These are phyloP conservation scores for Iris pallida DNA, from an alignment of 116 monocot species.

Conservation along the genomic window DNA sequence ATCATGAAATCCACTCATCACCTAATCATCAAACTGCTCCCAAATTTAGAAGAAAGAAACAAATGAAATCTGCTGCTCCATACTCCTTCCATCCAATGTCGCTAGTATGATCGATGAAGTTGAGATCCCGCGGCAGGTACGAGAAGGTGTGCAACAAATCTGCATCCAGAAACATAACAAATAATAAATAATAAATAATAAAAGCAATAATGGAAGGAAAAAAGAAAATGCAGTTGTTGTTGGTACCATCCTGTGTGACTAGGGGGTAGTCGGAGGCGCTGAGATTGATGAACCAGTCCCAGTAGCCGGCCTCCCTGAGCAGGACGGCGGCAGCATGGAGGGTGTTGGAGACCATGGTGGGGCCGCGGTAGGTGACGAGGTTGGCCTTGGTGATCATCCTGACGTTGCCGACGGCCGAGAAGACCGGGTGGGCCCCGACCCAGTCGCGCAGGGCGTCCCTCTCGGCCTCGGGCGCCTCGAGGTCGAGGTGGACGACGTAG, in stretches of 20 bases:
- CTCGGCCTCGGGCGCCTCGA: conserved; percentile 17
- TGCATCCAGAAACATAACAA: conserved; percentile 20
- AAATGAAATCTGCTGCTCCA: conserved; percentile 3
- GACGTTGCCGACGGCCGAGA: conserved; percentile 13
- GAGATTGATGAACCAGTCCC: conserved; percentile 33
- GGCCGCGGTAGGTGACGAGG: conserved; percentile 20
- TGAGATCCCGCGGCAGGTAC: conserved; percentile 73
- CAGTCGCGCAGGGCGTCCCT: conserved; percentile 4
- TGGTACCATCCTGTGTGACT: conserved; percentile 25
- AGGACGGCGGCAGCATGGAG: conserved; percentile 23
- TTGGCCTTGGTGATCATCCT: conserved; percentile 27
- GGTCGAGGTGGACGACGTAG: conserved; percentile 34
- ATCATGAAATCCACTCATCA: background rate
- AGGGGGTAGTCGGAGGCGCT: conserved; percentile 26
- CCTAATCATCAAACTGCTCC: too few relatives aligned
- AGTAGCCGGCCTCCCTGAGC: conserved; percentile 11
- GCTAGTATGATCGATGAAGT: conserved; percentile 83
- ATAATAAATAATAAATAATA: background rate
- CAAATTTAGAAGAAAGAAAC: background rate
- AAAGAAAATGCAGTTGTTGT: too few relatives aligned
- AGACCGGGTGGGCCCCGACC: conserved; percentile 8
- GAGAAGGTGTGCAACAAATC: conserved; percentile 78
- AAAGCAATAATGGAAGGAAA: too few relatives aligned
- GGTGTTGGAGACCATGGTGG: conserved; percentile 26
- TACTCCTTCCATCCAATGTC: conserved; percentile 89